phyloP scores from a whole-genome alignment of 2,329 filamentous ascomycete species.

The Colletotrichum cereale region DNA sequence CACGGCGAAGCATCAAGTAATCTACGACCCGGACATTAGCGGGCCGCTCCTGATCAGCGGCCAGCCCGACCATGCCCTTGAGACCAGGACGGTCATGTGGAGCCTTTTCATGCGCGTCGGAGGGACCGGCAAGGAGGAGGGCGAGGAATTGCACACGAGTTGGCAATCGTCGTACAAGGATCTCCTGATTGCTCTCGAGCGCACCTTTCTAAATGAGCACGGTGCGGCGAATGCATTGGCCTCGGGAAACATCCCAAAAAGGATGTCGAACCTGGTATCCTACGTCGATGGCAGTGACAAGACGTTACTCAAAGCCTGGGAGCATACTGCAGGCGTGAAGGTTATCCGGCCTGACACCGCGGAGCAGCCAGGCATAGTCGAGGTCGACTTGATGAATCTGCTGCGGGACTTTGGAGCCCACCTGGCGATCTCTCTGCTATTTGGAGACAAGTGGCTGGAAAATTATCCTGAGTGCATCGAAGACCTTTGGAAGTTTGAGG shows the following conservation, averaged over 20 bases:
- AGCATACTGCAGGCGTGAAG: neutral
- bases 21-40: neutral
- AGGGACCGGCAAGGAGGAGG: neutral
- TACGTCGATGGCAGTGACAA: neutral
- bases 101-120: neutral
- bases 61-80: neutral
- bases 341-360: neutral
- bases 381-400: neutral
- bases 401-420: neutral
- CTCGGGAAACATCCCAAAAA: neutral
- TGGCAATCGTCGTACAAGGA: neutral
- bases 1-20: neutral
- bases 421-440: neutral
- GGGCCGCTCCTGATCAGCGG: neutral
- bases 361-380: neutral
- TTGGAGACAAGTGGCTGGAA: neutral
- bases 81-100: neutral
- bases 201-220: neutral
- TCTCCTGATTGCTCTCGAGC: neutral
- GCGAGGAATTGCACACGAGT: neutral
- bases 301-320: neutral
- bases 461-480: neutral
- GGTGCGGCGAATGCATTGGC: neutral
- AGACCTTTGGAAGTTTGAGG: neutral
- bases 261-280: neutral